Evolutionary conservation across 2,329 filamentous ascomycete species (phyloP).

Genomic region (Neonectria hederae): DNA sequence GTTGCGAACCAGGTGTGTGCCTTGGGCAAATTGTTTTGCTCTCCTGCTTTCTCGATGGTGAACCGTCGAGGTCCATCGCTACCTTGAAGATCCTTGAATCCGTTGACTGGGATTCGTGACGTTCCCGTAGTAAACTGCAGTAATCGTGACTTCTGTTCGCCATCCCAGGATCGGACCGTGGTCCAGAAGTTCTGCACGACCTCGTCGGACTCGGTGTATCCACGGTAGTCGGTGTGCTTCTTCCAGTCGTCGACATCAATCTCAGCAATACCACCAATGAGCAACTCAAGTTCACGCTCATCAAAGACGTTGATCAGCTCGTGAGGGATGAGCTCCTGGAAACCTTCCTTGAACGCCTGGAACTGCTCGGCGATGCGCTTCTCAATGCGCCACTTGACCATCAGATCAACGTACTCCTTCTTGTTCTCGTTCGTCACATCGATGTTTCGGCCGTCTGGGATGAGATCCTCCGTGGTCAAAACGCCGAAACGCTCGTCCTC

Average conservation of each 20-base stretch:
- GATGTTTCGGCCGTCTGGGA: slow-evolving; percentile 88
- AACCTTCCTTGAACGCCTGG: slow-evolving; percentile 95
- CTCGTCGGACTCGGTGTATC: slow-evolving; percentile 97
- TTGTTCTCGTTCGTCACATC: slow-evolving; percentile 99
- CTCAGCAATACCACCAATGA: slow-evolving; percentile 99
- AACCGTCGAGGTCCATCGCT: slow-evolving; percentile 95
- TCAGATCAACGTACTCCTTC: slow-evolving; percentile 97
- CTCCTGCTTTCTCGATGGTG: slow-evolving; percentile 97
- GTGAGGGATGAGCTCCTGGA: slow-evolving; percentile 95
- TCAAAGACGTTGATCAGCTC: slow-evolving; percentile 99
- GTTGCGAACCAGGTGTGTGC: slow-evolving; percentile 91
- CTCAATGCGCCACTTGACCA: slow-evolving; percentile 99
- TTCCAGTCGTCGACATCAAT: slow-evolving; percentile 99
- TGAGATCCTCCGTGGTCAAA: slow-evolving; percentile 91
- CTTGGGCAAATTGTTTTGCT: slow-evolving; percentile 90
- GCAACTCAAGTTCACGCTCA: slow-evolving; percentile 92
- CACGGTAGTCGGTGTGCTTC: slow-evolving; percentile 99
- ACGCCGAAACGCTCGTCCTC: slow-evolving; percentile 98
- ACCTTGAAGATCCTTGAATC: slow-evolving; percentile 98
- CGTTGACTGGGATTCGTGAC: slow-evolving; percentile 97
- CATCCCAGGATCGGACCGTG: slow-evolving; percentile 95
- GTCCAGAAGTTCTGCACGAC: slow-evolving; percentile 99
- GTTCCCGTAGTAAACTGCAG: slow-evolving; percentile 98
- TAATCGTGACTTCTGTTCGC: slow-evolving; percentile 95
- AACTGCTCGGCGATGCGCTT: slow-evolving; percentile 99